phyloP scores from a whole-genome alignment of 192 early-diverging fungal species.

The Coemansia sp. region DNA sequence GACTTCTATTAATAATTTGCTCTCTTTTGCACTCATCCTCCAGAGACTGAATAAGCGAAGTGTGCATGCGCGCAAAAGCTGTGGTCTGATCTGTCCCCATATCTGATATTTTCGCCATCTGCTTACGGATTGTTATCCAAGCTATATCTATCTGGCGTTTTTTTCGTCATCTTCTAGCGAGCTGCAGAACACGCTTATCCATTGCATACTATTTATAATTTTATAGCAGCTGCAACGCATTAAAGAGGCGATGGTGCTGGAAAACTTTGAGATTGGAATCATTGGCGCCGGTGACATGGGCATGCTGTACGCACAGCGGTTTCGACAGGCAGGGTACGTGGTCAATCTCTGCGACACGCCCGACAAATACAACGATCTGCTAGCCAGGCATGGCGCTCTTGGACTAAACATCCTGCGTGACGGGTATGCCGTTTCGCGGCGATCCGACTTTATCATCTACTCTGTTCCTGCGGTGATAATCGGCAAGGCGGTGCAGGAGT shows the following conservation, averaged over 20 bases:
- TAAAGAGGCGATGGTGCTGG: conserved; percentile 21
- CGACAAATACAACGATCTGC: conserved; percentile 66
- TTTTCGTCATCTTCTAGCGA: too few species aligned
- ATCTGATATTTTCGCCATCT: too few species aligned
- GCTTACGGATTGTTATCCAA: too few species aligned
- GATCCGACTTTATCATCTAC: conserved; percentile 90
- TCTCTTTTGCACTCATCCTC: too few species aligned
- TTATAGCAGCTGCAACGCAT: background rate
- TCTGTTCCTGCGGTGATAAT: conserved; percentile 92
- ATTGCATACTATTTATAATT: background rate
- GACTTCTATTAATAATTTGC: conserved; percentile 14
- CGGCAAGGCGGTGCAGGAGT: conserved; percentile 72
- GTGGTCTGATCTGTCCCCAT: too few species aligned
- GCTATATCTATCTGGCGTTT: too few species aligned
- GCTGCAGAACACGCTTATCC: too few species aligned
- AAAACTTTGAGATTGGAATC: conserved; percentile 72
- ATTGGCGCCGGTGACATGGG: conserved; percentile 98
- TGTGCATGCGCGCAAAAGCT: too few species aligned
- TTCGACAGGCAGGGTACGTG: conserved; percentile 71
- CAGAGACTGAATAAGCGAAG: too few species aligned
- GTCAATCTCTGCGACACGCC: conserved; percentile 91
- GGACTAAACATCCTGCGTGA: conserved; percentile 64
- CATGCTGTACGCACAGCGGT: conserved; percentile 74
- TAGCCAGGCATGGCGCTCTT: conserved; percentile 58
- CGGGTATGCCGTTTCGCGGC: conserved; percentile 81